A percentile compares a stretch with the other conserved stretches of the same genome.
Conservation (phyloP, 2,329 filamentous ascomycete species). For the Macroventuria anomochaeta region DNA sequence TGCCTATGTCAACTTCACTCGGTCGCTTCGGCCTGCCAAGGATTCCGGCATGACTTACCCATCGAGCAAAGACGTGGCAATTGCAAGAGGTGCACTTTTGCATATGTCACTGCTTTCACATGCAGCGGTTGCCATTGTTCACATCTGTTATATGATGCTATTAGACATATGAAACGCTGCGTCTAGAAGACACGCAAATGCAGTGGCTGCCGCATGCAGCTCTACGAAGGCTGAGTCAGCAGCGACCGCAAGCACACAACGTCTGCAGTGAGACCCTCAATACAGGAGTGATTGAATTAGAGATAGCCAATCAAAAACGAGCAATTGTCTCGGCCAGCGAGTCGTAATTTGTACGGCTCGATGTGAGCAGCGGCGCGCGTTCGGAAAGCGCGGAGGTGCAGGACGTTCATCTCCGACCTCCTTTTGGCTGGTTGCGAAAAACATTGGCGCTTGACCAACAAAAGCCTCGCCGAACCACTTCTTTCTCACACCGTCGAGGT, state of each 20-base stretch:
- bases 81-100: neutral
- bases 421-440: conserved; percentile 42
- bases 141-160: neutral
- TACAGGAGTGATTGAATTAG: neutral
- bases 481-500: conserved; percentile 24
- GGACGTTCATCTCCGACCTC: conserved; percentile 46
- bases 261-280: neutral
- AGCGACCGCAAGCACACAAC: conserved; percentile 6
- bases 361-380: conserved; percentile 25
- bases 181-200: neutral
- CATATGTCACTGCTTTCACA: conserved; percentile 6
- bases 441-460: conserved; percentile 30
- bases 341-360: conserved; percentile 24
- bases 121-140: neutral
- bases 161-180: neutral
- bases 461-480: conserved; percentile 26
- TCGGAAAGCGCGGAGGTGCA: conserved; percentile 39
- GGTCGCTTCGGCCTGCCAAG: conserved; percentile 6
- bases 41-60: neutral
- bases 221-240: conserved; percentile 9
- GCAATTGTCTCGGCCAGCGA: conserved; percentile 30
- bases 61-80: neutral
- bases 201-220: conserved; percentile 2
- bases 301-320: conserved; percentile 23
- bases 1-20: too few species aligned